phyloP scores from a whole-genome alignment of 495 filamentous ascomycete genomes.

The Neurospora sp. region DNA sequence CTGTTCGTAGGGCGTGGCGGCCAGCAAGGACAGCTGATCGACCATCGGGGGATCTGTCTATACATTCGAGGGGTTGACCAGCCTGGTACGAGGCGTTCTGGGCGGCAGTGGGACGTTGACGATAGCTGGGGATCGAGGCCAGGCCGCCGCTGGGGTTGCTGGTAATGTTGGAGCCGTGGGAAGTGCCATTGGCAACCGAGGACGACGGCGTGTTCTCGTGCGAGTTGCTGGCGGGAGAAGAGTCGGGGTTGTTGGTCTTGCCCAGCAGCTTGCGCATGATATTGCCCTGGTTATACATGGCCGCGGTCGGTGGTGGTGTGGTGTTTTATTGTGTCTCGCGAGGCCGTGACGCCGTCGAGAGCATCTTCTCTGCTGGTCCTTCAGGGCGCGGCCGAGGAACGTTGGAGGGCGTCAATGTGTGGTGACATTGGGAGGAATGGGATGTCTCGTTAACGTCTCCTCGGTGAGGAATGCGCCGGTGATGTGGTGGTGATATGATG shows the following conservation, averaged over 20 bases:
- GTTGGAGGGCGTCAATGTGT: not conserved
- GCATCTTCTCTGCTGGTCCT: not conserved
- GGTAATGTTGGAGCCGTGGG: constrained; percentile 18
- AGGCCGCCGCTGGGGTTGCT: constrained; percentile 23
- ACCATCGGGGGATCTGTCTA: constrained; percentile 69
- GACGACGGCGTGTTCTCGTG: not conserved
- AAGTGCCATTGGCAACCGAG: constrained; percentile 3
- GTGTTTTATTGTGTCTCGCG: not conserved
- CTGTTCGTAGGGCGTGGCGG: constrained; percentile 73
- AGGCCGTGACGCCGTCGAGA: not conserved
- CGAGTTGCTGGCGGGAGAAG: constrained; percentile 23
- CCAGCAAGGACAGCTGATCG: constrained; percentile 73
- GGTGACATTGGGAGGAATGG: not conserved
- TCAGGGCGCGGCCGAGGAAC: not conserved
- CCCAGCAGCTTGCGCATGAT: constrained; percentile 45
- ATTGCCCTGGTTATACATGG: constrained; percentile 33
- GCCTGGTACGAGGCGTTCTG: constrained; percentile 67
- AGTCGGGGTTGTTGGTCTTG: constrained; percentile 24
- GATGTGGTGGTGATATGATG: not conserved
- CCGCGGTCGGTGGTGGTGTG: not conserved
- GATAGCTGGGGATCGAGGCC: constrained; percentile 20
- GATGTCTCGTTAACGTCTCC: not conserved
- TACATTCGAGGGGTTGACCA: constrained; percentile 57
- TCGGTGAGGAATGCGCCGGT: not conserved
- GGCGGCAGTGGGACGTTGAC: constrained; percentile 47